These are phyloP conservation scores for Aaosphaeria pasadenensis DNA, from an alignment of 2,329 filamentous ascomycete species.

Conservation along the genomic window DNA sequence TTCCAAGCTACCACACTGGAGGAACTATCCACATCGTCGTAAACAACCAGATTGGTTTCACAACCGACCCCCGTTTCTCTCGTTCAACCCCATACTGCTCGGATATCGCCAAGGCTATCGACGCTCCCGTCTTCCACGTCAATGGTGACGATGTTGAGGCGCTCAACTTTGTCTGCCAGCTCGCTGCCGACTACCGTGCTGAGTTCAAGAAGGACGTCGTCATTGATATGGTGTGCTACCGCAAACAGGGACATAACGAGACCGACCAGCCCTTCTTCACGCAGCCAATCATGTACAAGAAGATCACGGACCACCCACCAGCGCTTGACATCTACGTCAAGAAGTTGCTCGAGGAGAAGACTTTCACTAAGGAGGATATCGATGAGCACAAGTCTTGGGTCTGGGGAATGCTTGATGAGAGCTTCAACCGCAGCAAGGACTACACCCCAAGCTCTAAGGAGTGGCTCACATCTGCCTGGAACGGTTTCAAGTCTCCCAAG, in stretches of 20 bases:
- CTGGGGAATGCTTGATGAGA: constrained; percentile 98
- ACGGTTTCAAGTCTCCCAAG: constrained; percentile 98
- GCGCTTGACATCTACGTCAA: constrained; percentile 90
- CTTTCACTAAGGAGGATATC: constrained; percentile 95
- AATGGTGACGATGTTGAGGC: constrained; percentile 98
- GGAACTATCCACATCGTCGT: constrained; percentile 96
- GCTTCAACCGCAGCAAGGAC: constrained; percentile 94
- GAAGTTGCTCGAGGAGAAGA: constrained; percentile 86
- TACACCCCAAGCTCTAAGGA: constrained; percentile 96
- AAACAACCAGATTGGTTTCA: constrained; percentile 99
- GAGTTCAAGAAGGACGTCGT: constrained; percentile 99
- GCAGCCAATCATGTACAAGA: constrained; percentile 99
- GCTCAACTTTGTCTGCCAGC: constrained; percentile 95
- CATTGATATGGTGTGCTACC: constrained; percentile 97
- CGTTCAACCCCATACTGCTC: constrained; percentile 98
- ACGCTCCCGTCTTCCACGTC: constrained; percentile 98
- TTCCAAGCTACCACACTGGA: constrained; percentile 94
- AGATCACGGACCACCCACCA: constrained; percentile 77
- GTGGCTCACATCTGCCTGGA: constrained; percentile 98
- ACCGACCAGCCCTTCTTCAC: constrained; percentile 99
- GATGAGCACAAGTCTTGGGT: constrained; percentile 99
- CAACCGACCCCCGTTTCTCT: constrained; percentile 94
- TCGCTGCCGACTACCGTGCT: constrained; percentile 95
- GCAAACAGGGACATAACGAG: constrained; percentile 98
- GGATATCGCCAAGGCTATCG: constrained; percentile 97